Base-by-base conservation (phyloP, 2,329 filamentous ascomycete species). In the Thermomyces lanuginosus region DNA sequence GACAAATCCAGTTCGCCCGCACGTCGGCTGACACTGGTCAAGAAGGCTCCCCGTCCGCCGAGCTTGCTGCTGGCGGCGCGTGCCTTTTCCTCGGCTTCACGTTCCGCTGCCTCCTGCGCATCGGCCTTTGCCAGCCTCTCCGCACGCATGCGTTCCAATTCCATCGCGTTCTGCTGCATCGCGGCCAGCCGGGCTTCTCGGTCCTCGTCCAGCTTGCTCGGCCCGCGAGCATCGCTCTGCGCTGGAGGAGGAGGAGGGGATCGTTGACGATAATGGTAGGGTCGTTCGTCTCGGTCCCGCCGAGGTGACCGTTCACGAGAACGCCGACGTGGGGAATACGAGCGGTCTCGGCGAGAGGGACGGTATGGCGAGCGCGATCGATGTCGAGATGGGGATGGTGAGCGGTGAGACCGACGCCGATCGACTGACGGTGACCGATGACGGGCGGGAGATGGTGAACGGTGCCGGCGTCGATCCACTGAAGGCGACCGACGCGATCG, bases 121-220 rank as follows among this genome's bases (percentile, higher is more conserved):
- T 70, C 75, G 9, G 81, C 52, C 1, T 67, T 68, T 0, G 68
- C 67, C 5, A 89, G 54, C 11, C 80, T 66, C 30, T 64, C 63
- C 36, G 69, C 64, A 16, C 80, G 71, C 38, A 76, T 71, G 11
- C 59, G 48, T 39, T 84, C 76, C 16, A 89, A 58, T 4, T 75
- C 67, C 1, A 64, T 64, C 4, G 76, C 76, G 14, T 71, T 71
- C 11, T 66, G 62, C 46, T 79, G 76, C 76, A 81, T 81, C 2
- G 69, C 72, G 7, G 72, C 74, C 14, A 81, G 49, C 46, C 71
- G 77, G 12, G 66, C 64, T 8, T 72, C 70, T n/a, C 64, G 62
- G 35, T 76, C 72, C 12, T 69, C 65, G 11, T 64, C 64, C 28
- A 28, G 31, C 30, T 38, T 21, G 13, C 21, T 16, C 25, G 26